A percentile compares a stretch with the other conserved stretches of the same genome.
Evolutionary conservation across 768 basidiomycete genomes (phyloP).

Genomic region (Austroboletus eburneus): DNA sequence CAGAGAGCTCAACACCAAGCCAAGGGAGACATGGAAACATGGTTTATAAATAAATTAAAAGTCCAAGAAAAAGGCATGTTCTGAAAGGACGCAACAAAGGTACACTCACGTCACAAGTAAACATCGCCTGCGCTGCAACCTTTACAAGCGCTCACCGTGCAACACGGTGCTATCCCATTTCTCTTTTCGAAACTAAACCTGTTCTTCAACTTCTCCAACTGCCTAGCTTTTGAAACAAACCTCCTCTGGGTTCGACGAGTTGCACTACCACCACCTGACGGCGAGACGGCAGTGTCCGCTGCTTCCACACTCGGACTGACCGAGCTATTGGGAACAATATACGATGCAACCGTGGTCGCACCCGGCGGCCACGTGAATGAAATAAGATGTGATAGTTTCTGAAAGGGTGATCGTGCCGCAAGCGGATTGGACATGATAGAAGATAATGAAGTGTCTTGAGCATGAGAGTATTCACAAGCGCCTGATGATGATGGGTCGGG

Average conservation of each 20-base stretch:
- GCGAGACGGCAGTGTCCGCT: conserved; percentile 9
- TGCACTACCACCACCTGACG: conserved; percentile 5
- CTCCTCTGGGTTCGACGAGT: conserved; percentile 23
- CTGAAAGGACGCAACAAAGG: conserved; percentile 4
- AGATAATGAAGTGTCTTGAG: conserved; percentile 35
- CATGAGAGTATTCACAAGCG: conserved; percentile 24
- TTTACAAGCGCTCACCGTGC: conserved; percentile 26
- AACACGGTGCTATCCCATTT: conserved; percentile 16
- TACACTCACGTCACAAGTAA: conserved; percentile 27
- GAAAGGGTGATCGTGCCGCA: conserved; percentile 55
- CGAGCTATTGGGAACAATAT: conserved; percentile 18
- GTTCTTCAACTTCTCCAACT: conserved; percentile 57
- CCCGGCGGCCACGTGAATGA: conserved; percentile 50
- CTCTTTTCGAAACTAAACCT: conserved; percentile 44
- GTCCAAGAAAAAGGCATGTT: conserved; percentile 8
- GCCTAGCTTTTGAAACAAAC: conserved; percentile 61
- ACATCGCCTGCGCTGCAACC: conserved; percentile 23
- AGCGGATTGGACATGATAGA: conserved; percentile 50
- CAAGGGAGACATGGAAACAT: conserved; percentile 22
- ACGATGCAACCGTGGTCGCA: conserved; percentile 27
- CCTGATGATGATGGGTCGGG: conserved; percentile 10
- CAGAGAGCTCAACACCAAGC: neutral
- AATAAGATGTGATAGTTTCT: conserved; percentile 58
- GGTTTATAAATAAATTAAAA: neutral
- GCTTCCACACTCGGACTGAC: conserved; percentile 6